These are phyloP conservation scores for Macaranga tanarius DNA, from an alignment of 441 rosid genomes.

Conservation along the genomic window DNA sequence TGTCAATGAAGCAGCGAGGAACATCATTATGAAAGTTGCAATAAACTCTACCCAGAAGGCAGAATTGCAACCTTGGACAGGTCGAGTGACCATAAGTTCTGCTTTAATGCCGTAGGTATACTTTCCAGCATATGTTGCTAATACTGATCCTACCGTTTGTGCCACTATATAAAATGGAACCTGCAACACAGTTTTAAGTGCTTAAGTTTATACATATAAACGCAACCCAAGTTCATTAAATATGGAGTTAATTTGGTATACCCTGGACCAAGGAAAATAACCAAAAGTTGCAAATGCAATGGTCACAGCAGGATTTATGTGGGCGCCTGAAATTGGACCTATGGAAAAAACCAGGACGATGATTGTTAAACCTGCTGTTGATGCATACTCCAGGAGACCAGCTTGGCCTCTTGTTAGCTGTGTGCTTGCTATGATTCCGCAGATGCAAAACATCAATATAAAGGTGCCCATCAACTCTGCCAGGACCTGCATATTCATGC, in stretches of 20 bases:
- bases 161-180: slow-evolving; percentile 73
- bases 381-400: slow-evolving; percentile 67
- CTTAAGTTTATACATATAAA: neutral
- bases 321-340: slow-evolving; percentile 85
- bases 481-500: slow-evolving; percentile 9
- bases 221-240: neutral
- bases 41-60: slow-evolving; percentile 79
- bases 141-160: slow-evolving; percentile 55
- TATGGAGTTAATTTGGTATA: slow-evolving; percentile 19
- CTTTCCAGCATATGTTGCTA: slow-evolving; percentile 55
- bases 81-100: slow-evolving; percentile 52
- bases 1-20: slow-evolving; percentile 57
- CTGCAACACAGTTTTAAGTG: slow-evolving; percentile 29
- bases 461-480: slow-evolving; percentile 78
- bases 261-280: slow-evolving; percentile 70
- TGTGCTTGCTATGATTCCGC: slow-evolving; percentile 64
- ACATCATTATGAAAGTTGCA: slow-evolving; percentile 60
- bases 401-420: slow-evolving; percentile 49
- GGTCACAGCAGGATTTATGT: slow-evolving; percentile 80
- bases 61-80: slow-evolving; percentile 45
- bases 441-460: slow-evolving; percentile 61
- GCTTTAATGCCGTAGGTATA: slow-evolving; percentile 51
- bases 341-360: slow-evolving; percentile 54
- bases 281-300: slow-evolving; percentile 70
- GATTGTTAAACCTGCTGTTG: slow-evolving; percentile 64